Base-by-base conservation (phyloP, 495 filamentous ascomycete genomes). In the Cryomyces antarcticus region DNA sequence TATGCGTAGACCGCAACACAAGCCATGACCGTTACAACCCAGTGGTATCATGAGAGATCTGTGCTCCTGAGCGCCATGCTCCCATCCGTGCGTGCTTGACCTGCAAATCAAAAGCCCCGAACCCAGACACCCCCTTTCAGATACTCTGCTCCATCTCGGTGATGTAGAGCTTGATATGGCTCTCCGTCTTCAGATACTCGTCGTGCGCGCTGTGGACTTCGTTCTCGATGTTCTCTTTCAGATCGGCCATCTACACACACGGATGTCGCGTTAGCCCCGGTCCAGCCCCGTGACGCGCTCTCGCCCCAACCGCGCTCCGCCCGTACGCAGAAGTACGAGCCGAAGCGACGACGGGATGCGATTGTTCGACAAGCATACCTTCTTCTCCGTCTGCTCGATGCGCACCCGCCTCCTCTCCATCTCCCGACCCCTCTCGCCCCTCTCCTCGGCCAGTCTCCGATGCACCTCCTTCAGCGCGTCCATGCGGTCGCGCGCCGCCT, bases 351-450 rank as follows among this genome's bases (percentile, higher is more conserved):
- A 24, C 17, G 17, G 2, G 17, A 24, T 24, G 17, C 10, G 42
- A 12, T 13, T 9, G 31, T 39, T 4, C 3, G 17, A 41, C 9
- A 24, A 45, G 53, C 67, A 47, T 70, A 87, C 86, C 81, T 96
- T 94, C 68, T 93, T 95, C 73, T 95, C 89, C 30, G 82, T 94
- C 67, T 93, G 85, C 64, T 96, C 88, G 47, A 96, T 96, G 42
- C 85, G 63, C 7, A 95, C 84, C 49, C 83, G 73, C 58, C 86
- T 70, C 54, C 73, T 72, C 65, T 97, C 89, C 64, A 96, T 89
- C 56, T 95, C 89, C 17, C 77, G 72, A 31, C 78, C 77, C 62
- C 88, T 88, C 41, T 83, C 83, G 0, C 69, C 67, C 48, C 84
- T 69, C 67, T 97, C 92, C 46, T 89, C 81, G 0, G 77, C 80